Conservation (phyloP, 306 rosid genomes). For the Betula pendula region DNA sequence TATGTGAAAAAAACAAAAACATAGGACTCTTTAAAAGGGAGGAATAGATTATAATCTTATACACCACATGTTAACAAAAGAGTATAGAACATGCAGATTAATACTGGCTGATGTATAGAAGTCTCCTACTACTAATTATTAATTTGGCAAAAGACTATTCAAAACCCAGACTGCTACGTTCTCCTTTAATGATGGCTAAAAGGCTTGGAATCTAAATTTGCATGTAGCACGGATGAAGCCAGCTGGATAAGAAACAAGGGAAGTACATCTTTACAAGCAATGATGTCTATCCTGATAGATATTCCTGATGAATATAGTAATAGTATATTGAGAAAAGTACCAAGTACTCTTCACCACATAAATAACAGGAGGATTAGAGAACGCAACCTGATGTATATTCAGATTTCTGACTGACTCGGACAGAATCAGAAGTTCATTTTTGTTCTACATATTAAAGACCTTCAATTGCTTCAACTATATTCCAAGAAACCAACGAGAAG, state of each 20-base stretch:
- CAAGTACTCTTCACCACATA: constrained; percentile 3
- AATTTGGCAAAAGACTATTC: neutral
- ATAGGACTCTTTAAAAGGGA: neutral
- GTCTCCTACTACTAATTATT: neutral
- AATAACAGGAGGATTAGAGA: constrained; percentile 6
- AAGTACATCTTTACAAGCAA: constrained; percentile 9
- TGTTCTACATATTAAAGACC: constrained; percentile 29
- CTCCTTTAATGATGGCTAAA: constrained; percentile 5
- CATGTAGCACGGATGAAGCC: constrained; percentile 9
- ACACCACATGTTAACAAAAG: neutral
- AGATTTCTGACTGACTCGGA: constrained; percentile 30
- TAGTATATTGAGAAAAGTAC: neutral
- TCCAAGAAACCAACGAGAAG: constrained; percentile 36
- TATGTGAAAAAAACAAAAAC: neutral
- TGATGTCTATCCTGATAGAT: constrained; percentile 4
- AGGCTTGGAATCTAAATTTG: constrained; percentile 14
- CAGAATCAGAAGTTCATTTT: constrained; percentile 10
- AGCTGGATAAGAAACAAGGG: constrained; percentile 2
- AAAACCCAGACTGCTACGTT: neutral
- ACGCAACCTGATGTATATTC: constrained; percentile 40
- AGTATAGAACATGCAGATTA: neutral
- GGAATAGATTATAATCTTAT: neutral
- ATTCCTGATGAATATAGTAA: neutral
- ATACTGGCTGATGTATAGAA: neutral
- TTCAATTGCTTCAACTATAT: constrained; percentile 12